A percentile compares a stretch with the other conserved stretches of the same genome.
Evolutionary conservation across 75 land plant genomes (phyloP).

Genomic region (Adiantum capillusveneris): DNA sequence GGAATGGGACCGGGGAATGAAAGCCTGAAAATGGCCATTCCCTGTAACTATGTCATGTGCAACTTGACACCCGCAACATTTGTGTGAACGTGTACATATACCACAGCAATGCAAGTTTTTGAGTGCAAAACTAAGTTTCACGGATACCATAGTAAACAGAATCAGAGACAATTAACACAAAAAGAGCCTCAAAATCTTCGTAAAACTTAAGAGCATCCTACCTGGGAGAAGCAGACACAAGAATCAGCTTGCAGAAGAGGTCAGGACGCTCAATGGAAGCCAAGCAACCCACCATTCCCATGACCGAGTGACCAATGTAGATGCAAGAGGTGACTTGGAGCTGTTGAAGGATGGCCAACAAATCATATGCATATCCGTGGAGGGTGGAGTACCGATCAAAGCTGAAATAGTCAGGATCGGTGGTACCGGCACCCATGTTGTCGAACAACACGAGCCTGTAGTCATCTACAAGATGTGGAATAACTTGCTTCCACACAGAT

Average conservation of each 20-base stretch:
- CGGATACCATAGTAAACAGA: no score
- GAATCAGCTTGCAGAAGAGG: conserved; percentile 66
- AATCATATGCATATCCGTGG: conserved; percentile 75
- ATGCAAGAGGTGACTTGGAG: conserved; percentile 55
- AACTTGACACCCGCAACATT: no score
- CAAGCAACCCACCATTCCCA: conserved; percentile 68
- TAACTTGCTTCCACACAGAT: conserved; percentile 88
- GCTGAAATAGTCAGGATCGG: conserved; percentile 91
- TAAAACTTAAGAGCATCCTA: conserved; percentile 6
- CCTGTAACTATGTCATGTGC: no score
- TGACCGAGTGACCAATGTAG: conserved; percentile 85
- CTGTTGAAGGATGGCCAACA: conserved; percentile 79
- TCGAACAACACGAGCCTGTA: conserved; percentile 71
- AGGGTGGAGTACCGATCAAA: conserved; percentile 79
- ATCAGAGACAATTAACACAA: background rate
- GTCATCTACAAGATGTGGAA: conserved; percentile 72
- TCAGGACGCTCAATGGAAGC: conserved; percentile 77
- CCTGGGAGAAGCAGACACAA: conserved; percentile 78
- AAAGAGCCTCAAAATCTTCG: background rate
- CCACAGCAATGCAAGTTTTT: no score
- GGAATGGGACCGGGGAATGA: no score
- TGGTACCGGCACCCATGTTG: conserved; percentile 91
- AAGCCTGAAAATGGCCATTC: no score
- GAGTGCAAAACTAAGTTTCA: no score
- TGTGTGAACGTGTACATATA: no score